Evolutionary conservation across 1,284 basidiomycete species (phyloP).

Genomic region (Moniliophthora roreri): DNA sequence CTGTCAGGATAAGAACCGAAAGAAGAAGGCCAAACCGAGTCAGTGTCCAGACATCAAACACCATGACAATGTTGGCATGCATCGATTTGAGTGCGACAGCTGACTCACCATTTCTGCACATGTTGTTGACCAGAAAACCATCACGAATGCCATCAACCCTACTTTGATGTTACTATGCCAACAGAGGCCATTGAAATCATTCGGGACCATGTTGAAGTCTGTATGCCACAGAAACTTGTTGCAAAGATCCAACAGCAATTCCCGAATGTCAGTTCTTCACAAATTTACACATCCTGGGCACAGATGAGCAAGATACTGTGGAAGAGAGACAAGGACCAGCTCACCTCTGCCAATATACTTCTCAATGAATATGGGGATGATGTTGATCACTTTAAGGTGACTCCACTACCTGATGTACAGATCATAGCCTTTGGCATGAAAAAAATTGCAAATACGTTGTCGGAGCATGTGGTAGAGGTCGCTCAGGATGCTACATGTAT

Average conservation of each 20-base stretch:
- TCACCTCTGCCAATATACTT: slow-evolving; percentile 25
- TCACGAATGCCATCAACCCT: not conserved
- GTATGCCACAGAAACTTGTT: slow-evolving; percentile 2
- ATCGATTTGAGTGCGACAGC: slow-evolving; percentile 10
- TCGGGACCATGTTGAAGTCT: not conserved
- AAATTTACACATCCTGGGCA: slow-evolving; percentile 21
- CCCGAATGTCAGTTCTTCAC: slow-evolving; percentile 2
- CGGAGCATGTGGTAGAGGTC: slow-evolving; percentile 24
- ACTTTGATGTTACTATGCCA: slow-evolving; percentile 8
- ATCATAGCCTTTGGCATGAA: slow-evolving; percentile 26
- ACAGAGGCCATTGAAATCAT: not conserved
- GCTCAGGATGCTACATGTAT: slow-evolving; percentile 31
- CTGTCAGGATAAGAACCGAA: slow-evolving; percentile 3
- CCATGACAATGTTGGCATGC: slow-evolving; percentile 14
- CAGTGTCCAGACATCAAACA: not conserved
- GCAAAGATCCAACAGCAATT: not conserved
- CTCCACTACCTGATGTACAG: slow-evolving; percentile 21
- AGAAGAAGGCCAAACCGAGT: not conserved
- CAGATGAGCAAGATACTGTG: slow-evolving; percentile 27
- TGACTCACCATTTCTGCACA: not conserved
- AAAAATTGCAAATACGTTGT: slow-evolving; percentile 18
- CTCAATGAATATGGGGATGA: slow-evolving; percentile 23
- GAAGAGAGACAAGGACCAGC: slow-evolving; percentile 23
- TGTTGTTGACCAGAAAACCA: not conserved
- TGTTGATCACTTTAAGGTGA: slow-evolving; percentile 22